Base-by-base conservation (phyloP, 2,329 filamentous ascomycete genomes). In the Neonectria magnoliae region DNA sequence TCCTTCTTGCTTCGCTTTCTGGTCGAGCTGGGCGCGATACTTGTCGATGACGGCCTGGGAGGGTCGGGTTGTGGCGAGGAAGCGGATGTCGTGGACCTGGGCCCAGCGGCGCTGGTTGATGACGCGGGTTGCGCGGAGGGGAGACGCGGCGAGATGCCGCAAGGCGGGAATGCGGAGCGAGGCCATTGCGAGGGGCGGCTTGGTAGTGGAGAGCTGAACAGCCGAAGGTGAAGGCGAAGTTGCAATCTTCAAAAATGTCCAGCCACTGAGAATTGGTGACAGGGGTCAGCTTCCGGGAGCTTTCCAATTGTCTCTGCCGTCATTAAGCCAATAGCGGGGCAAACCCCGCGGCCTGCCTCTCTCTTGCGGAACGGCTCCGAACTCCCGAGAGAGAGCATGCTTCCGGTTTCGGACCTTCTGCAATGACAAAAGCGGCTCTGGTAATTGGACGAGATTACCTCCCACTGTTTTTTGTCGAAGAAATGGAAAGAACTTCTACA, bases 31-130 rank as follows among this genome's bases (percentile, higher is more conserved):
- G 62, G 91, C 87, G 72, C 88, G 88, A 83, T 99, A 99, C 80
- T 93, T 97, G 69, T 97, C 93, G 68, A 93, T 77, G 42, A 98
- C 83, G 72, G 86, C 85, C 62, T 88, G 86, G 51, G 90, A 85
- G 62, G 88, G 83, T 62, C 88, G 88, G 66, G 94, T 92, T 16
- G 93, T 96, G 66, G 91, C 91, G 50, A 97, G 87, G 84, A 95
- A 97, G 69, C 94, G 93, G 52, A 97, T 90, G 79, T 98, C 93
- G 79, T 97, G 93, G 31, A 98, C 94, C 74, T 93, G 93, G 2
- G 95, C 95, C 91, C 93, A 97, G 77, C 94, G 89, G 60, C 91
- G 88, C 79, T 98, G 95, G 71, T 82, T 77, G 60, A 76, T 70
- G 58, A 75, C 73, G 66, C 76, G 77, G 29, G 76, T 70, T 11